Percentiles rank a stretch among this genome's conserved stretches.
These are phyloP conservation scores for Lactarius psammicola DNA, from an alignment of 768 basidiomycete genomes.

Conservation along the genomic window DNA sequence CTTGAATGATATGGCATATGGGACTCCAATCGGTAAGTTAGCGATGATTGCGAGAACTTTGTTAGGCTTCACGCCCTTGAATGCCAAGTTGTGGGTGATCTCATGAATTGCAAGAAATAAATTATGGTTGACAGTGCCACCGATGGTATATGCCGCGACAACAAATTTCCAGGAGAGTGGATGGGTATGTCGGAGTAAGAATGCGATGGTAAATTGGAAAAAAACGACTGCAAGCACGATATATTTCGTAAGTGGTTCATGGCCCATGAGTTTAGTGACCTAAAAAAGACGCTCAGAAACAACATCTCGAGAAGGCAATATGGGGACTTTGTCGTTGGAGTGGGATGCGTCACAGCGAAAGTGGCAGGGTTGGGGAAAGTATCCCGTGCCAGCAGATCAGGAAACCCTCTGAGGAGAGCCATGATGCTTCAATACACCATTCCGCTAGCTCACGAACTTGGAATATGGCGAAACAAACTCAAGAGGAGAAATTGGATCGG, in stretches of 20 bases:
- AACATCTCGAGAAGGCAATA: not conserved
- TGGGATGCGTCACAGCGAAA: not conserved
- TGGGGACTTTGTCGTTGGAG: not conserved
- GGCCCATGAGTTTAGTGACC: conserved; percentile 96
- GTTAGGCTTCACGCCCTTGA: conserved; percentile 77
- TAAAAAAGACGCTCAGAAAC: conserved; percentile 35
- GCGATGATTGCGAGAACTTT: conserved; percentile 87
- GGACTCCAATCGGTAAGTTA: conserved; percentile 91
- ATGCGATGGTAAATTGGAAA: conserved; percentile 66
- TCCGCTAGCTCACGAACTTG: not conserved
- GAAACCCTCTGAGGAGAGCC: not conserved
- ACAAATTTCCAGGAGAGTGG: conserved; percentile 74
- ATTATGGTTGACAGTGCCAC: conserved; percentile 97
- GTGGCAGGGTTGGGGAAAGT: not conserved
- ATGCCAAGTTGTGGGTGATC: conserved; percentile 97
- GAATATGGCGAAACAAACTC: not conserved
- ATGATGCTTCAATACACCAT: not conserved
- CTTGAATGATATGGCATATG: conserved; percentile 96
- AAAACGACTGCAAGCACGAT: conserved; percentile 80
- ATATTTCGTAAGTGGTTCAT: conserved; percentile 89
- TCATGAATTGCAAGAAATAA: conserved; percentile 98
- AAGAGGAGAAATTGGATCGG: not conserved
- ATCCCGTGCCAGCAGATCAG: not conserved
- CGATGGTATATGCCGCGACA: conserved; percentile 75
- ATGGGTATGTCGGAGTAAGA: conserved; percentile 62